phyloP scores from a whole-genome alignment of 306 rosid genomes.

The Prunus fruticosa region DNA sequence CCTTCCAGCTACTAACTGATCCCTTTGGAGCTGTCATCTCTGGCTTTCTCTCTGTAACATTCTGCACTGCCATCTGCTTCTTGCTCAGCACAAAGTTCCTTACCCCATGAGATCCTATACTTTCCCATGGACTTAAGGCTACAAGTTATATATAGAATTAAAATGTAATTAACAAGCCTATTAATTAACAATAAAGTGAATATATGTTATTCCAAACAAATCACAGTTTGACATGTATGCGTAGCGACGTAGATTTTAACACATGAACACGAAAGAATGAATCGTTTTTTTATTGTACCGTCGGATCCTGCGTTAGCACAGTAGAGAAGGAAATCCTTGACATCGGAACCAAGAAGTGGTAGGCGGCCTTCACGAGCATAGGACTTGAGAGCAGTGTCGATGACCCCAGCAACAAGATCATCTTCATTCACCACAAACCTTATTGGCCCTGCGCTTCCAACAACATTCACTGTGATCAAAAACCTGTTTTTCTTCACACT shows the following conservation, averaged over 20 bases:
- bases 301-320: slow-evolving; percentile 25
- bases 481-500: slow-evolving; percentile 20
- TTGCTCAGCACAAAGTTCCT: slow-evolving; percentile 56
- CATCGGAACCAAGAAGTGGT: slow-evolving; percentile 32
- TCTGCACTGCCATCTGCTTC: slow-evolving; percentile 35
- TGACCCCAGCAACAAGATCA: slow-evolving; percentile 23
- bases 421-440: slow-evolving; percentile 36
- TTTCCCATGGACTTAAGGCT: slow-evolving; percentile 60
- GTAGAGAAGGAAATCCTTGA: slow-evolving; percentile 27
- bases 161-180: neutral
- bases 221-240: neutral
- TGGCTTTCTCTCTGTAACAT: slow-evolving; percentile 27
- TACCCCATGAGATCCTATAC: slow-evolving; percentile 46
- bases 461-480: slow-evolving; percentile 25
- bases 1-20: slow-evolving; percentile 38
- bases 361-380: slow-evolving; percentile 37
- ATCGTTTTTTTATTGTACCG: slow-evolving; percentile 16
- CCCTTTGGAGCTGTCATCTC: slow-evolving; percentile 35
- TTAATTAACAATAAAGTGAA: no score
- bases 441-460: slow-evolving; percentile 37
- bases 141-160: neutral
- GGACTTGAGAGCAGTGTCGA: slow-evolving; percentile 29
- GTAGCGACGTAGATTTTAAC: neutral
- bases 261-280: neutral
- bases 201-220: neutral